Evolutionary conservation across 345 rosid genomes (phyloP), one percentile per base, ranked within the genome.

Genomic region (Brassica incana): DNA sequence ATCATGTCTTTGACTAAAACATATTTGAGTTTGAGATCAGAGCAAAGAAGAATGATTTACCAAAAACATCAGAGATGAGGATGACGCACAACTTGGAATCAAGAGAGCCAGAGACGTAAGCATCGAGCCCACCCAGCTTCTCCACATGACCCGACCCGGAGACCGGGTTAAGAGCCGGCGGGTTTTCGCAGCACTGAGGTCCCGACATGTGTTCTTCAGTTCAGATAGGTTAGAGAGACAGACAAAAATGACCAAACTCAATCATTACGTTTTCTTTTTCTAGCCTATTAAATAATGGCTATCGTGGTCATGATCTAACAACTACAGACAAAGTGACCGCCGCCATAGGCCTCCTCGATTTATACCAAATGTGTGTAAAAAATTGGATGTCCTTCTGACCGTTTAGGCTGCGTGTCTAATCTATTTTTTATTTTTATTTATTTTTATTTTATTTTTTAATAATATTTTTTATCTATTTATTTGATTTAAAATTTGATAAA

Each of bases 131-230:
- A 20, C 86, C 94, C 2, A 92, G 65, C 56, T 87, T 77, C 79
- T 91, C 85, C 2, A 87, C 91, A 15, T 83, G 83, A 4, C 99
- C 97, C 16, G 78, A 81, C 35, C 97, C 97, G 18, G 83, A 59
- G 27, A 25, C 71, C n/a, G 91, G 84, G 78, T 85, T 80, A 6
- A 81, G 76, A 38, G 63, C 79, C 61, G 95, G 97, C 54, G 98
- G 97, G 84, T 88, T 89, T 68, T 81, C 80, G 16, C 90, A 87
- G 85, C 98, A 92, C 86, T 92, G 89, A 73, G 90, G 86, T 50
- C 88, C 88, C 15, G 88, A 85, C 98, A 89, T 90, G 5, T 62
- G 23, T 36, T 16, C 11, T 52, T 43, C 33, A 25, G 33, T 52
- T 43, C 33, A 25, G 33, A 10, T 9, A 35, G 50, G 33, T n/a